Evolutionary conservation across 345 rosid genomes (phyloP).

Genomic region (Linum tenue): DNA sequence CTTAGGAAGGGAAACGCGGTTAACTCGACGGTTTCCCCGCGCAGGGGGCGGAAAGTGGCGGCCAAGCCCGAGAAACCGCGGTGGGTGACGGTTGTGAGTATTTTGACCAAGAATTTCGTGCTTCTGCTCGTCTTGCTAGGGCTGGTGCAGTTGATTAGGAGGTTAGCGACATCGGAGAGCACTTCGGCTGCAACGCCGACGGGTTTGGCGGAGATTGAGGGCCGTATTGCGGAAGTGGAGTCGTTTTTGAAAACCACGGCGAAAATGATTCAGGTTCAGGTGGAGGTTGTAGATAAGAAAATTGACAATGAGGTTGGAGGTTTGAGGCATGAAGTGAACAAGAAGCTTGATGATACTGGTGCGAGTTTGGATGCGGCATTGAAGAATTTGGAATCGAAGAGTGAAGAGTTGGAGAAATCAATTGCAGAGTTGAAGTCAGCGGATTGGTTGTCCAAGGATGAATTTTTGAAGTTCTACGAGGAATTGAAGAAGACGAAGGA

Average conservation of each 20-base stretch:
- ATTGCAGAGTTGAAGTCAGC: conserved; percentile 48
- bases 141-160: conserved; percentile 54
- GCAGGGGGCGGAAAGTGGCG: conserved; percentile 42
- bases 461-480: conserved; percentile 46
- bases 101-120: conserved; percentile 57
- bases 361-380: conserved; percentile 30
- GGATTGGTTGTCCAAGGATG: conserved; percentile 57
- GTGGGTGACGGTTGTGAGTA: conserved; percentile 55
- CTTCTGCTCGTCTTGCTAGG: conserved; percentile 53
- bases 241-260: conserved; percentile 48
- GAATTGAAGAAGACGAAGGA: conserved; percentile 46
- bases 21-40: conserved; percentile 46
- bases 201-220: conserved; percentile 57
- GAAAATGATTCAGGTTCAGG: conserved; percentile 67
- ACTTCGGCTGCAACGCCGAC: conserved; percentile 15
- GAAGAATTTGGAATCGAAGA: conserved; percentile 45
- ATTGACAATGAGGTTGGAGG: conserved; percentile 49
- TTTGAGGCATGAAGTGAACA: conserved; percentile 36
- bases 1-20: conserved; percentile 35
- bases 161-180: conserved; percentile 26
- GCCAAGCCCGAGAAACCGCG: conserved; percentile 48
- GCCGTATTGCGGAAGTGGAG: conserved; percentile 67
- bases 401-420: conserved; percentile 39
- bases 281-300: conserved; percentile 67
- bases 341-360: conserved; percentile 35